phyloP scores from a whole-genome alignment of 108 stramenopile species.

The Discostella stelligeroides region DNA sequence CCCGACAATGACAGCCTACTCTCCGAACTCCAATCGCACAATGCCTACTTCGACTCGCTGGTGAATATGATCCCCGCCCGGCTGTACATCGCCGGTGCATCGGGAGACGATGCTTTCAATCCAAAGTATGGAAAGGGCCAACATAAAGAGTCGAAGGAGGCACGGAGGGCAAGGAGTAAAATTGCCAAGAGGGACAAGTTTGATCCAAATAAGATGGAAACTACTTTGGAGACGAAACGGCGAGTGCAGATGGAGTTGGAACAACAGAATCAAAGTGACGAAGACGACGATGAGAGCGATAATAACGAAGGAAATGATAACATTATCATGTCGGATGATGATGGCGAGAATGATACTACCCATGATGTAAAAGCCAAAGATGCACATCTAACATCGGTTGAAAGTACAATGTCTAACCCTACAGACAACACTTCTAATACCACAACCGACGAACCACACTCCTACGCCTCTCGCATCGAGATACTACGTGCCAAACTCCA shows the following conservation, averaged over 20 bases:
- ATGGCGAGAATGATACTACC: constrained; percentile 22
- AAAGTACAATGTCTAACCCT: constrained; percentile 1
- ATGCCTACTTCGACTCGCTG: constrained; percentile 79
- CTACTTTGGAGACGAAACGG: constrained; percentile 71
- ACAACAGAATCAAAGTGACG: constrained; percentile 26
- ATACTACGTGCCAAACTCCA: constrained; percentile 77
- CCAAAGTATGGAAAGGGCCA: constrained; percentile 76
- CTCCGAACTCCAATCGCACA: constrained; percentile 71
- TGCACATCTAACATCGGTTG: not conserved
- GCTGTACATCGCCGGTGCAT: constrained; percentile 75
- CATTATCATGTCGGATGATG: constrained; percentile 26
- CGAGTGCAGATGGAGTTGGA: constrained; percentile 57
- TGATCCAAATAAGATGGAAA: constrained; percentile 67
- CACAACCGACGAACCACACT: not conserved
- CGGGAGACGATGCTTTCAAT: constrained; percentile 58
- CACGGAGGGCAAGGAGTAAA: constrained; percentile 65
- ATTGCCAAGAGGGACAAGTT: constrained; percentile 77
- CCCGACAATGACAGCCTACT: constrained; percentile 24
- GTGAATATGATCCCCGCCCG: constrained; percentile 87
- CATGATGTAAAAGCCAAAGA: constrained; percentile 12
- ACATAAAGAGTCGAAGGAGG: constrained; percentile 77
- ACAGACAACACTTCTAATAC: not conserved
- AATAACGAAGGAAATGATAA: constrained; percentile 13
- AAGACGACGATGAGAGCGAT: constrained; percentile 28
- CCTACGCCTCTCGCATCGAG: constrained; percentile 78